phyloP scores from a whole-genome alignment of 1,284 basidiomycete genomes.

The Ganoderma multipileum region DNA sequence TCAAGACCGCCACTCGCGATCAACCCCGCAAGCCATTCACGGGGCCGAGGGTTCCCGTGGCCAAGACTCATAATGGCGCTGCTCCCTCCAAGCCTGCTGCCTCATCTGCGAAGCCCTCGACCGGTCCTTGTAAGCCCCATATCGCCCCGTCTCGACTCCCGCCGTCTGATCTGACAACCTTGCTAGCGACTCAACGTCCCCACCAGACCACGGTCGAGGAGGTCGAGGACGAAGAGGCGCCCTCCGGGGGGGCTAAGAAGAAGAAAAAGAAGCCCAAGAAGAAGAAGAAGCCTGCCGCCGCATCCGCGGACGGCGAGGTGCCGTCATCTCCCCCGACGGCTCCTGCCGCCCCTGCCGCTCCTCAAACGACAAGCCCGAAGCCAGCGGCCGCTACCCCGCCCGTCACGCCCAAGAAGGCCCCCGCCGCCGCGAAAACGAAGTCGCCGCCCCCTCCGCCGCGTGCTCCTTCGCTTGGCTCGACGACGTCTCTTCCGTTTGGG shows the following conservation, averaged over 20 bases:
- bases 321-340: slow-evolving; percentile 10
- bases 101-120: not conserved
- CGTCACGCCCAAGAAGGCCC: slow-evolving; percentile 20
- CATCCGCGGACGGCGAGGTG: slow-evolving; percentile 24
- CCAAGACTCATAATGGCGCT: not conserved
- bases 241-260: slow-evolving; percentile 54
- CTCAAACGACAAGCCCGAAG: slow-evolving; percentile 20
- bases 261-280: slow-evolving; percentile 75
- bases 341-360: slow-evolving; percentile 9
- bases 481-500: slow-evolving; percentile 39
- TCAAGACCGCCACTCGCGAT: slow-evolving; percentile 49
- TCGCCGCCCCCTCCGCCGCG: slow-evolving; percentile 23
- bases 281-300: slow-evolving; percentile 59
- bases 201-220: slow-evolving; percentile 68
- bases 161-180: not conserved
- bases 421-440: slow-evolving; percentile 27
- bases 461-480: slow-evolving; percentile 36
- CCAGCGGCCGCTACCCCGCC: slow-evolving; percentile 29
- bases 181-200: slow-evolving; percentile 36
- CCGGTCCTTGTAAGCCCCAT: not conserved
- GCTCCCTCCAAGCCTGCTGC: slow-evolving; percentile 15
- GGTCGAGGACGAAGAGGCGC: slow-evolving; percentile 62
- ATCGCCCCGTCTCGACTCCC: no score
- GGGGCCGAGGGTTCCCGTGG: not conserved
- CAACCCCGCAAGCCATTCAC: slow-evolving; percentile 36